Conservation (phyloP, 225 moss, liverwort and hornwort genomes). For the Lunularia cruciata region DNA sequence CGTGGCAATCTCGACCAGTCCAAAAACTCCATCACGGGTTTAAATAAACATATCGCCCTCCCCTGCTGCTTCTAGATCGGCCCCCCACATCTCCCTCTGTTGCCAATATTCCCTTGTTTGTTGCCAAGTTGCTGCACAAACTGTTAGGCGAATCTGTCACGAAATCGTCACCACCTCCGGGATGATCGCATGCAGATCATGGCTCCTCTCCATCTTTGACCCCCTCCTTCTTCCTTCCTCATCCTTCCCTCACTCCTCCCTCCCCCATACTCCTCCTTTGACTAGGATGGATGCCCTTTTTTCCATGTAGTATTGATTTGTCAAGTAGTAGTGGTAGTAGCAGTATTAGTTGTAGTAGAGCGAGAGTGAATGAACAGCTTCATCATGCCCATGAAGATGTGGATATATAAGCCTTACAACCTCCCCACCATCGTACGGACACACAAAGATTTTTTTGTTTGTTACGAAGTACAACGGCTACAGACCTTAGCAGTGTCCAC, state of each 20-base stretch:
- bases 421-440: too few species aligned
- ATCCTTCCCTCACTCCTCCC: background rate
- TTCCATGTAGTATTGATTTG: too few species aligned
- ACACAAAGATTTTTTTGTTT: too few species aligned
- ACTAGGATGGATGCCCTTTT: too few species aligned
- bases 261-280: too few species aligned
- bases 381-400: too few species aligned
- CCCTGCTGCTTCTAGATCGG: background rate
- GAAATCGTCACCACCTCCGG: slow-evolving; percentile 3
- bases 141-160: slow-evolving; percentile 2
- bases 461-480: too few species aligned
- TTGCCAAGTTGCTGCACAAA: background rate
- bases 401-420: too few species aligned
- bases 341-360: too few species aligned
- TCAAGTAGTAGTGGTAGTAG: too few species aligned
- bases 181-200: slow-evolving; percentile 8
- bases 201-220: background rate
- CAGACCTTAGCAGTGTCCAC: too few species aligned
- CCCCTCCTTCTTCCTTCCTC: background rate
- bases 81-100: background rate
- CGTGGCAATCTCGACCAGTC: background rate
- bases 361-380: too few species aligned
- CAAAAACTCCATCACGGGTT: background rate
- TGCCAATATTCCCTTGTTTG: slow-evolving; percentile 6
- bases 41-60: background rate